Evolutionary conservation across 1,284 basidiomycete species (phyloP), one percentile per base, ranked within the genome.

Genomic region (Pholiota adiposa): DNA sequence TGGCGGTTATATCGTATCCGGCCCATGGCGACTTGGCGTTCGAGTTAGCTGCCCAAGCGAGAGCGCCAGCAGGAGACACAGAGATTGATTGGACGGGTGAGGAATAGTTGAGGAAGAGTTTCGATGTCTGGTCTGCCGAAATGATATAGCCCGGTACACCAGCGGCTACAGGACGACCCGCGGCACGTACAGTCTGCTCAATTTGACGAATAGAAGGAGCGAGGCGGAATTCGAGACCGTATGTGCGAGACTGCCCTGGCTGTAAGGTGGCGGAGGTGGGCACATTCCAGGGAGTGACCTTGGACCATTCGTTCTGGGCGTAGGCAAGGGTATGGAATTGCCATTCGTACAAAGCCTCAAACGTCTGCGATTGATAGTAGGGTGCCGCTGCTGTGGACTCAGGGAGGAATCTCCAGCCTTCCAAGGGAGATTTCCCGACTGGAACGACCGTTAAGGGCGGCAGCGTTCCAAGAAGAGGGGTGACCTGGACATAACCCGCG

Each of bases 291-390:
- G 84, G 83, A 0, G 79, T 79, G 34, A 81, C 81, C 23, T 65
- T 65, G 6, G 73, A 72, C 84, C 84, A 85, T 64, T 85, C 83
- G 63, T 83, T 82, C 65, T 85, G 73, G 9, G 83, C 83, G 64
- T 84, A 85, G 0, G 84, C 84, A 19, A 84, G 71, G 0, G 83
- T 85, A 58, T 85, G 84, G 69, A 85, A 84, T 63, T 83, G 81
- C 83, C 83, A 85, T 72, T 84, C 83, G 70, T 84, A 84, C 7
- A 85, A 68, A 0, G 79, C 84, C 67, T 86, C 84, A 64, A 85
- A 86, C 0, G 84, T 85, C 67, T 86, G 84, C 1, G 83, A 84
- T 64, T 85, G 83, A 65, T 85, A 86, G 60, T 73, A 81, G 1
- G 82, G 81, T 4, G 78, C 63, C 5, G 72, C 73, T 1, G 74